These are phyloP conservation scores for Globisporangium viniferum DNA, from an alignment of 352 stramenopile genomes.

Conservation along the genomic window DNA sequence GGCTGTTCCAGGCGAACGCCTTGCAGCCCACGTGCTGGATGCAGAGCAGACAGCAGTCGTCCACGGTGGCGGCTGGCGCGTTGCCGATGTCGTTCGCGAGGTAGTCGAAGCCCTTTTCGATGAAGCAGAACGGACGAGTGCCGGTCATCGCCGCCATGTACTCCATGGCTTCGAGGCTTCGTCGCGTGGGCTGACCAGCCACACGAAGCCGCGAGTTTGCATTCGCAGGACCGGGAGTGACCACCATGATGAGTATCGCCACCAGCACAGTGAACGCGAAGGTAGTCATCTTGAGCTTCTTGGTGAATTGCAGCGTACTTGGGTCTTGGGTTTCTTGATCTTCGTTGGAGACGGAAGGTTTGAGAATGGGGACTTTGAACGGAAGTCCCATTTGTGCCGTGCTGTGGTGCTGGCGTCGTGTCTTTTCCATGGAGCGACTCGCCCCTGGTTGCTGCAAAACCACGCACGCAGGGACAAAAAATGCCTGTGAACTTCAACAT, in stretches of 20 bases:
- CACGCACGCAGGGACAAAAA: neutral
- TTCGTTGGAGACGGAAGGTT: neutral
- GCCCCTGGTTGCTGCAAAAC: neutral
- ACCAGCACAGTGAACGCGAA: neutral
- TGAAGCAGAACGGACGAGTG: conserved; percentile 8
- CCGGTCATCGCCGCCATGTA: neutral
- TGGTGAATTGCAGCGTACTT: neutral
- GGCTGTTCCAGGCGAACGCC: conserved; percentile 46
- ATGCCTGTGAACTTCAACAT: neutral
- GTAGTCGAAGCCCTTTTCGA: conserved; percentile 32
- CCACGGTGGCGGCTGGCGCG: conserved; percentile 1
- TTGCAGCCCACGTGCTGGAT: conserved; percentile 20
- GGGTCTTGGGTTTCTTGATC: neutral
- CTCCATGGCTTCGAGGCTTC: neutral
- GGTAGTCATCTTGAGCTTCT: neutral
- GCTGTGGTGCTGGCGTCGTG: too few relatives aligned
- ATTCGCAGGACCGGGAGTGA: neutral
- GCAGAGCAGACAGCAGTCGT: conserved; percentile 27
- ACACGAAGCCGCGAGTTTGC: neutral
- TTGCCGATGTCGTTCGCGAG: conserved; percentile 33
- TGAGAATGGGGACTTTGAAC: neutral
- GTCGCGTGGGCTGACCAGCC: neutral
- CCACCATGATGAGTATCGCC: neutral
- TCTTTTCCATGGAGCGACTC: neutral
- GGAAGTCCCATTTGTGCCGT: too few relatives aligned